These are phyloP conservation scores for Bipolaris zeicola DNA, from an alignment of 2,329 filamentous ascomycete species.

Conservation along the genomic window DNA sequence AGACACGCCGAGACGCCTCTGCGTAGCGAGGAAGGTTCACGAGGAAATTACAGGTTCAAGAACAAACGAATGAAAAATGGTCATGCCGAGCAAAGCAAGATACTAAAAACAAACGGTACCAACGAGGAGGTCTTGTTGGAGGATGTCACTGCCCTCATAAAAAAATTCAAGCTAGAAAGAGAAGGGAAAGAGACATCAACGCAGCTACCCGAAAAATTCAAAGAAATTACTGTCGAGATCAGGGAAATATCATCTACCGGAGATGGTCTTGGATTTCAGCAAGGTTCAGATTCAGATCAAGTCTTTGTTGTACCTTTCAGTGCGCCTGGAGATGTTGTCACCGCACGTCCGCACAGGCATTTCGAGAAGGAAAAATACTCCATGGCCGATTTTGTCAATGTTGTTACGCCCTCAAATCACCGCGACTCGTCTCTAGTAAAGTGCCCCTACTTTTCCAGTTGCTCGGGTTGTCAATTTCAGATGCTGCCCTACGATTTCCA, in stretches of 20 bases:
- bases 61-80: constrained; percentile 57
- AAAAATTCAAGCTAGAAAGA: constrained; percentile 38
- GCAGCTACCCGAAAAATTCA: constrained; percentile 67
- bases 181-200: constrained; percentile 19
- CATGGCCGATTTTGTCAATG: constrained; percentile 79
- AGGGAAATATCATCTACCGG: constrained; percentile 85
- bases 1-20: constrained; percentile 41
- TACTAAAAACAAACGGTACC: constrained; percentile 51
- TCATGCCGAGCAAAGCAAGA: constrained; percentile 42
- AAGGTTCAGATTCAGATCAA: constrained; percentile 64
- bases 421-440: constrained; percentile 77
- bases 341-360: constrained; percentile 79
- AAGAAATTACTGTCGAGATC: constrained; percentile 83
- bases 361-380: constrained; percentile 69
- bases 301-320: constrained; percentile 89
- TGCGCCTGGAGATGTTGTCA: constrained; percentile 80
- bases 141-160: constrained; percentile 53
- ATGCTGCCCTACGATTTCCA: constrained; percentile 92
- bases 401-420: constrained; percentile 72
- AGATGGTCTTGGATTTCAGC: constrained; percentile 80
- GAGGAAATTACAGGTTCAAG: constrained; percentile 48
- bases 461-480: constrained; percentile 93
- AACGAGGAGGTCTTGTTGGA: constrained; percentile 57
- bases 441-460: constrained; percentile 86
- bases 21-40: constrained; percentile 41